Conservation (phyloP, 768 basidiomycete species). For the Vishniacozyma victoriae region DNA sequence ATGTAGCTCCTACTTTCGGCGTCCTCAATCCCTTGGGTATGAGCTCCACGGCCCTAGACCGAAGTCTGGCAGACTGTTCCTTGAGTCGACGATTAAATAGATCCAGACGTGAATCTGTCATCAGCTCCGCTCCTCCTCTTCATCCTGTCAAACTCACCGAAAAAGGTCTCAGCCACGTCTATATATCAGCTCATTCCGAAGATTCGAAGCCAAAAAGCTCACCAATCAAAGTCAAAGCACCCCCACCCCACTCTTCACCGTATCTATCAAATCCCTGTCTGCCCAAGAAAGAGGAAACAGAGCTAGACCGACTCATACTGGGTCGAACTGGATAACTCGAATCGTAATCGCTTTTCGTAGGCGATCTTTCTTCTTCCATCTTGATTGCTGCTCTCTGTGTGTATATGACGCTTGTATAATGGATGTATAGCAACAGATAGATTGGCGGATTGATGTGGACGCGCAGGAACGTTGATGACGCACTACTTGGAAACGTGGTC, state of each 20-base stretch:
- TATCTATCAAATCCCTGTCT: slow-evolving; percentile 50
- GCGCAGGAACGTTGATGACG: no score
- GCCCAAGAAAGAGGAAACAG: slow-evolving; percentile 14
- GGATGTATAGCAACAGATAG: no score
- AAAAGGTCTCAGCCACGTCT: slow-evolving; percentile 94
- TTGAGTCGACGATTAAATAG: slow-evolving; percentile 65
- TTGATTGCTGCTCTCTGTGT: no score
- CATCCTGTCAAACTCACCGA: slow-evolving; percentile 44
- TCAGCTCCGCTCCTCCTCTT: background rate
- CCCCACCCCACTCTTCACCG: slow-evolving; percentile 55
- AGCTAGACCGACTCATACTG: slow-evolving; percentile 7
- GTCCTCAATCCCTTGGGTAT: slow-evolving; percentile 55
- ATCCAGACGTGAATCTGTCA: slow-evolving; percentile 61
- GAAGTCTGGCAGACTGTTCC: slow-evolving; percentile 77
- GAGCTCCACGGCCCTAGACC: slow-evolving; percentile 72
- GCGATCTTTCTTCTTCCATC: no score
- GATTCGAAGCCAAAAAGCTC: slow-evolving; percentile 24
- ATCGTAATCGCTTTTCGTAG: no score
- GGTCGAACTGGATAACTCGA: no score
- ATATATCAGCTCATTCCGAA: slow-evolving; percentile 1
- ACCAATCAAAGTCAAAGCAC: slow-evolving; percentile 83
- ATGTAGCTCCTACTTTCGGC: slow-evolving; percentile 27
- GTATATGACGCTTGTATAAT: no score
- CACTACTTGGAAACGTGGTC: no score
- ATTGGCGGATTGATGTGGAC: no score